phyloP scores from a whole-genome alignment of 352 stramenopile genomes.

The Aphanomyces stellatus region DNA sequence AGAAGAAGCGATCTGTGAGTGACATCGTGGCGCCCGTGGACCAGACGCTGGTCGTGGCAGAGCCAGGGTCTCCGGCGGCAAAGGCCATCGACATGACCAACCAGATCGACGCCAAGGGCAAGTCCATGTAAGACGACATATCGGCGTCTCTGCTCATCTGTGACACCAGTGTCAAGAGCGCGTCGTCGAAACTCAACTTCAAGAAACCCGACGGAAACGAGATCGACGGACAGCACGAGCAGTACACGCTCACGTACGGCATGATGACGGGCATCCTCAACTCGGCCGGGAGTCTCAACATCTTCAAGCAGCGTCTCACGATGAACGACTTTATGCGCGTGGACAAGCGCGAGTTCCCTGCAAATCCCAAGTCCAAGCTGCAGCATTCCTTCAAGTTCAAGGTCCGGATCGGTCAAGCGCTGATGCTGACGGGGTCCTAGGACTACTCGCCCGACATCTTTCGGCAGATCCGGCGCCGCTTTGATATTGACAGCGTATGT shows the following conservation, averaged over 20 bases:
- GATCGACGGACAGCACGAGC: constrained; percentile 86
- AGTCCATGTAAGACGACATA: no score
- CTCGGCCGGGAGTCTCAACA: constrained; percentile 42
- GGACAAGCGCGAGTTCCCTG: constrained; percentile 66
- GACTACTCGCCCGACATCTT: constrained; percentile 89
- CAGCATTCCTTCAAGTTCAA: constrained; percentile 85
- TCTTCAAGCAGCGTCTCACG: constrained; percentile 68
- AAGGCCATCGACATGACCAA: constrained; percentile 41
- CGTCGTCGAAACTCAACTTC: constrained; percentile 27
- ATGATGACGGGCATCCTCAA: constrained; percentile 98
- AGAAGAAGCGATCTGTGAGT: neutral
- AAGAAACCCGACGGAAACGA: constrained; percentile 63
- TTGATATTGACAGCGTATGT: constrained; percentile 44
- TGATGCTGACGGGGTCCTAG: constrained; percentile 42
- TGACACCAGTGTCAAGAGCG: no score
- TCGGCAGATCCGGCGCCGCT: constrained; percentile 64
- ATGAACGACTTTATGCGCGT: constrained; percentile 89
- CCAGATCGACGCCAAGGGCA: constrained; percentile 29
- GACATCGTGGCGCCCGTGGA: neutral
- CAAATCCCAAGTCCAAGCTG: constrained; percentile 48
- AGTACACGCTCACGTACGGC: constrained; percentile 97
- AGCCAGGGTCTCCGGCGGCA: constrained; percentile 33
- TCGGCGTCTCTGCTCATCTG: no score
- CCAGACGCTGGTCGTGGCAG: constrained; percentile 22
- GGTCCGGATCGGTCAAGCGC: neutral